These are phyloP conservation scores for Anethum foeniculum DNA, from an alignment of 140 eudicot genomes.

Conservation along the genomic window DNA sequence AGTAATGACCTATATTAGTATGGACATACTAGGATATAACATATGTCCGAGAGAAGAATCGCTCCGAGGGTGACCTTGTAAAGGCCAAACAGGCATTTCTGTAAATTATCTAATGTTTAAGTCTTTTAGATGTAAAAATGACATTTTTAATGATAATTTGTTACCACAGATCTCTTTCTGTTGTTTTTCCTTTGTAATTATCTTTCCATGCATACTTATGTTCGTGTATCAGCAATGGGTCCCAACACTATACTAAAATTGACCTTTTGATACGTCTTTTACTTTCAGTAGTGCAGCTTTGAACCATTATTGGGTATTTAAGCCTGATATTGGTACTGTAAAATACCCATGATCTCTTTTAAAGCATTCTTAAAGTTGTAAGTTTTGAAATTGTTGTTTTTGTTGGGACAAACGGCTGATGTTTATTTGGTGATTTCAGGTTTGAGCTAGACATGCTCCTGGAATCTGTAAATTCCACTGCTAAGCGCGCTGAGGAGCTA, in stretches of 20 bases:
- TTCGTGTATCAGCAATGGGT: background rate
- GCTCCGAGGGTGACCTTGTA: too few relatives aligned
- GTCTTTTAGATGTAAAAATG: background rate
- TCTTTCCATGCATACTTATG: background rate
- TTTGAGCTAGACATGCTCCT: slow-evolving; percentile 96
- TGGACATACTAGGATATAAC: background rate
- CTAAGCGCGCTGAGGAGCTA: slow-evolving; percentile 75
- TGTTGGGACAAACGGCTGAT: background rate
- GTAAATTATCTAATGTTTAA: background rate
- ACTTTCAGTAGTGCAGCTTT: background rate
- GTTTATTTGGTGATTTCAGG: slow-evolving; percentile 30
- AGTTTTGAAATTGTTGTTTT: background rate
- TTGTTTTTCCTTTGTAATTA: background rate
- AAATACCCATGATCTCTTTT: background rate
- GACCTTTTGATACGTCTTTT: background rate
- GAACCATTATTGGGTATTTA: background rate
- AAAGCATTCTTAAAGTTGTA: background rate
- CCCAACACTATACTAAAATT: background rate
- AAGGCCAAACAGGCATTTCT: too few relatives aligned
- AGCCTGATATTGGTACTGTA: background rate
- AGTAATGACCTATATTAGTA: background rate
- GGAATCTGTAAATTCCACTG: slow-evolving; percentile 86
- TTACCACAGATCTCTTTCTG: background rate
- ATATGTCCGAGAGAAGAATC: background rate
- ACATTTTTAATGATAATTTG: background rate